phyloP scores from a whole-genome alignment of 2,329 filamentous ascomycete species.

The Curvularia sp. region DNA sequence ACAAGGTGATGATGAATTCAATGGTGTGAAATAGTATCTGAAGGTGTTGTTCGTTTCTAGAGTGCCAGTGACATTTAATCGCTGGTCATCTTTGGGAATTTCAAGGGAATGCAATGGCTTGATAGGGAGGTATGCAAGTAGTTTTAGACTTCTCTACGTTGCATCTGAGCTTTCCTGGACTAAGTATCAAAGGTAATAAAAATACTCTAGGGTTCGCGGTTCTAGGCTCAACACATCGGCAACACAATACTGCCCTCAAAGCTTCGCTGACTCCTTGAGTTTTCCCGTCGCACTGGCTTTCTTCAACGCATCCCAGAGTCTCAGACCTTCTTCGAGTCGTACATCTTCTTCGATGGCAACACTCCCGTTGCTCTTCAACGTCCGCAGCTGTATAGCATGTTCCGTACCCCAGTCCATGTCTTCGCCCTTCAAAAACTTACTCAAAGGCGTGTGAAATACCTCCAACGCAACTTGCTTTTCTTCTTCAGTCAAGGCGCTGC shows the following conservation, averaged over 20 bases:
- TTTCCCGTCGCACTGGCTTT: constrained; percentile 26
- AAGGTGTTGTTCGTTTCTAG: too few species aligned
- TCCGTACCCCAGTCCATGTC: constrained; percentile 52
- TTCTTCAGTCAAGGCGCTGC: constrained; percentile 47
- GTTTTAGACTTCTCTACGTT: too few species aligned
- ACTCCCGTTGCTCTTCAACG: constrained; percentile 55
- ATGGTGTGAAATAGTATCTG: too few species aligned
- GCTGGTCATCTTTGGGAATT: too few species aligned
- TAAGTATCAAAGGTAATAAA: too few species aligned
- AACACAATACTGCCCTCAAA: constrained; percentile 11
- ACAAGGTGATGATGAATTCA: too few species aligned
- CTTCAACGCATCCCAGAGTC: constrained; percentile 56
- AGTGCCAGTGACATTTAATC: too few species aligned
- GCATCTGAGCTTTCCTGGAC: too few species aligned
- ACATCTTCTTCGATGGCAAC: constrained; percentile 58
- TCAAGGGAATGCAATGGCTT: too few species aligned
- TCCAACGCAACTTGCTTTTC: constrained; percentile 56
- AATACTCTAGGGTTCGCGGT: too few species aligned
- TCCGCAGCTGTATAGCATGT: constrained; percentile 52
- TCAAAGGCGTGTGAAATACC: constrained; percentile 51
- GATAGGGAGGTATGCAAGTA: too few species aligned
- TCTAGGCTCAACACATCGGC: not conserved
- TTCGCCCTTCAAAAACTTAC: constrained; percentile 52
- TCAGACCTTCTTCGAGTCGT: constrained; percentile 56
- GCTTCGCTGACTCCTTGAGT: constrained; percentile 15